Conservation (phyloP, 177 flowering plant genomes). For the Tripterygium wilfordii region DNA sequence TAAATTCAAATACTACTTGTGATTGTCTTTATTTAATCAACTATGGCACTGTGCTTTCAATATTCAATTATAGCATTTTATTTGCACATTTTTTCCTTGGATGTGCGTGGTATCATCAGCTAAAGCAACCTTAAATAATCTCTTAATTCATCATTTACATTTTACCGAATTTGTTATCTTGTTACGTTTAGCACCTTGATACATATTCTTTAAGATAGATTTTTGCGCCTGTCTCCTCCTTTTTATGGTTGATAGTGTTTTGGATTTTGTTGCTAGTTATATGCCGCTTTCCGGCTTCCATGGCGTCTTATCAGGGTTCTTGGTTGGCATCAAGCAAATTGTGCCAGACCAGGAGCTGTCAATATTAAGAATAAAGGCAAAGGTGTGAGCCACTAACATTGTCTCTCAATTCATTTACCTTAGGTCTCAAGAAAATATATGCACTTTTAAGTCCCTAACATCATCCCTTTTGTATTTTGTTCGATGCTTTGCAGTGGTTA, state of each 20-base stretch:
- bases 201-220: background rate
- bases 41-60: too few species aligned
- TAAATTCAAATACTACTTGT: too few species aligned
- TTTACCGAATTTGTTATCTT: too few species aligned
- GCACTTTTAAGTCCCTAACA: too few species aligned
- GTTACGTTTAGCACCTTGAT: too few species aligned
- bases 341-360: conserved; percentile 87
- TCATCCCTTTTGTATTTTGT: background rate
- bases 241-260: background rate
- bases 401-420: background rate
- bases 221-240: background rate
- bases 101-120: too few species aligned
- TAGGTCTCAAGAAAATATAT: too few species aligned
- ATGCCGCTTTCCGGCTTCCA: conserved; percentile 94
- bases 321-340: conserved; percentile 94
- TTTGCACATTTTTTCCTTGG: too few species aligned
- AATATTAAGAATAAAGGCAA: conserved; percentile 64
- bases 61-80: too few species aligned
- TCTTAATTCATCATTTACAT: too few species aligned
- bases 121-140: too few species aligned
- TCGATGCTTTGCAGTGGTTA: conserved; percentile 65
- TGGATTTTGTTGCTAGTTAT: conserved; percentile 40
- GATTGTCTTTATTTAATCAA: too few species aligned
- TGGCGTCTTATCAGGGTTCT: conserved; percentile 74
- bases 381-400: conserved; percentile 37